phyloP scores from a whole-genome alignment of 2,329 filamentous ascomycete genomes.

The Clonostachys chloroleuca region DNA sequence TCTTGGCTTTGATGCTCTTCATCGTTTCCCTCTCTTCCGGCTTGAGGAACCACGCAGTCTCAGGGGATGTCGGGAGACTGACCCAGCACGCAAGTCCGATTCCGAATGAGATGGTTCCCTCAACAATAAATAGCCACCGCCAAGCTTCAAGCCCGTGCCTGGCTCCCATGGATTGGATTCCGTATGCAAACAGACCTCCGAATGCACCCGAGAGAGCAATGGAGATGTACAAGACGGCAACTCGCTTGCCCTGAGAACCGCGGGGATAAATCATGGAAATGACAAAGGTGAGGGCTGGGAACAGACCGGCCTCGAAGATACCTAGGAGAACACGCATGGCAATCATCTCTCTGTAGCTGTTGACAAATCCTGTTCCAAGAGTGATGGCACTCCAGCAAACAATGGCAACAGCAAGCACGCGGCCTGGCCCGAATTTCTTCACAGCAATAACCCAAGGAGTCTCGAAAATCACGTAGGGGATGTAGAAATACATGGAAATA shows the following conservation, averaged over 20 bases:
- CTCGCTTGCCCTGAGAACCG: constrained; percentile 17
- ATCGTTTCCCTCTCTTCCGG: constrained; percentile 25
- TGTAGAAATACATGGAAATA: constrained; percentile 33
- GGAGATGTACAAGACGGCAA: constrained; percentile 14
- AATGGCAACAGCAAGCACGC: constrained; percentile 7
- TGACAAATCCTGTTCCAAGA: constrained; percentile 39
- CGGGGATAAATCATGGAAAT: constrained; percentile 21
- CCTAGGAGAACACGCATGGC: constrained; percentile 38
- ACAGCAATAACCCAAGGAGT: constrained; percentile 34
- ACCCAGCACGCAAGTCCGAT: constrained; percentile 19
- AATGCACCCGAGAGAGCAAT: constrained; percentile 14
- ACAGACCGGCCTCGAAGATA: constrained; percentile 20
- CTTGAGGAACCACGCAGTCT: constrained; percentile 32
- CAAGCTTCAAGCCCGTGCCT: constrained; percentile 35
- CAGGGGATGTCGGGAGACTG: constrained; percentile 37
- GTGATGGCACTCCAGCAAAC: constrained; percentile 10
- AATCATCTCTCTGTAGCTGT: constrained; percentile 31
- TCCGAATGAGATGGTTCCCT: constrained; percentile 24
- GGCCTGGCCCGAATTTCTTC: constrained; percentile 26
- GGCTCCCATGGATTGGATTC: constrained; percentile 29
- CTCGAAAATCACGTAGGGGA: constrained; percentile 31
- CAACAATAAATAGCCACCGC: constrained; percentile 41
- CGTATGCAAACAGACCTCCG: constrained; percentile 10
- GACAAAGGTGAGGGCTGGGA: constrained; percentile 18
- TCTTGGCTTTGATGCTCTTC: constrained; percentile 11